phyloP scores from a whole-genome alignment of 2,329 filamentous ascomycete species.

The Phaeosphaeriaceae sp. region DNA sequence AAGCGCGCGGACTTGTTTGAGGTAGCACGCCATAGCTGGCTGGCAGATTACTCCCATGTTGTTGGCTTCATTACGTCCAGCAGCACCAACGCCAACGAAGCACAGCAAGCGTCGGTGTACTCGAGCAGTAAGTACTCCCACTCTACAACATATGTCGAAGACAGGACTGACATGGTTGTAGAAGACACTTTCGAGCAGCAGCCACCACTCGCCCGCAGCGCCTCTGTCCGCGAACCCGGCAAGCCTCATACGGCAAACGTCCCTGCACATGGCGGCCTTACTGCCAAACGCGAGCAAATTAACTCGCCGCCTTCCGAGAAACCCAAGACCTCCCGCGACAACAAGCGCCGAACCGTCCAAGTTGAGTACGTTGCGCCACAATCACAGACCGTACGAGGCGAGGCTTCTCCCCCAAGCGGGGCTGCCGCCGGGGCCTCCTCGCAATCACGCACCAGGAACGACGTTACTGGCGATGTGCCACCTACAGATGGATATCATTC shows the following conservation, averaged over 20 bases:
- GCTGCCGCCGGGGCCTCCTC: slow-evolving; percentile 41
- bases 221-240: slow-evolving; percentile 86
- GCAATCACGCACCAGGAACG: slow-evolving; percentile 59
- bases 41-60: slow-evolving; percentile 95
- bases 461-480: slow-evolving; percentile 51
- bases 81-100: slow-evolving; percentile 85
- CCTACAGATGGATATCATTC: slow-evolving; percentile 47
- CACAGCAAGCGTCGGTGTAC: slow-evolving; percentile 77
- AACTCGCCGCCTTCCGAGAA: slow-evolving; percentile 71
- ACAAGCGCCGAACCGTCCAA: slow-evolving; percentile 92
- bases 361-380: slow-evolving; percentile 96
- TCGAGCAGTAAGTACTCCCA: slow-evolving; percentile 54
- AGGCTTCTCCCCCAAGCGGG: slow-evolving; percentile 49
- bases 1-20: slow-evolving; percentile 97
- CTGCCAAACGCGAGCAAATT: slow-evolving; percentile 76
- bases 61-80: slow-evolving; percentile 97
- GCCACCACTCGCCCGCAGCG: slow-evolving; percentile 77
- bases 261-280: slow-evolving; percentile 64
- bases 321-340: slow-evolving; percentile 74
- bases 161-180: slow-evolving; percentile 26
- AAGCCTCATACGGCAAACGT: slow-evolving; percentile 65
- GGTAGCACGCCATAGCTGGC: slow-evolving; percentile 96
- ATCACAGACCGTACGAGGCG: slow-evolving; percentile 81
- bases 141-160: neutral
- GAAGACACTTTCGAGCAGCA: slow-evolving; percentile 66